Base-by-base conservation (phyloP, 2,329 filamentous ascomycete species). In the Colletotrichum ledebouriae region DNA sequence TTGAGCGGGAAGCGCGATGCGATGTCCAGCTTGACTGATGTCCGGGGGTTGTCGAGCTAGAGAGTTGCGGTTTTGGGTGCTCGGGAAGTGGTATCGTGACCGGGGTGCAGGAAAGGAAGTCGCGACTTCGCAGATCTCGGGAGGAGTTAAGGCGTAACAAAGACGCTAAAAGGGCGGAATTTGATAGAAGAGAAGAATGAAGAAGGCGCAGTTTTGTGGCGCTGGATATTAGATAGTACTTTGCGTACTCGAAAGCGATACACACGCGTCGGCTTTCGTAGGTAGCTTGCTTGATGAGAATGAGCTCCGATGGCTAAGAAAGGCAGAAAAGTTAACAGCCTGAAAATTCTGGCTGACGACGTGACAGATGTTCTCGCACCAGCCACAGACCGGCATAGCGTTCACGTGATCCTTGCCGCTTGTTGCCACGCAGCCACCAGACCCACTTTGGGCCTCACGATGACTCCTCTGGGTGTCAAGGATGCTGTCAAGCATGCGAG, bases 1-100 rank as follows among this genome's bases (percentile, higher is more conserved):
- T 73, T 80, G 75, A 47, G 22, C 37, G 25, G 33, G 42, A 55
- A 47, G 20, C 55, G 59, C 29, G 59, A 65, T 61, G 62, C 59
- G 34, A 49, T 53, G 61, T 69, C 53, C 37, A 57, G 68, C 52
- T 72, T 77, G 57, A 73, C 75, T 9, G 63, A 49, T 63, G 42
- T 34, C 34, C 12, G 52, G 59, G 62, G 47, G 59, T 56, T 53
- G 53, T 53, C 49, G 52, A 44, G 37, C 22, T 33, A 53, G 15
- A 29, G 29, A 49, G 53, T 25, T 58, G 62, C 22, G 17, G n/a
- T 55, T 29, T 29, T 20, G n/a, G 46, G 29, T 53, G 42, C 44
- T 52, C 42, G 56, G 50, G 58, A 44, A 37, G 41, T 33, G 49
- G 42, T 65, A 66, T 63, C 63, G 63, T 63, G 59, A 63, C 50